phyloP scores from a whole-genome alignment of 805 yeast species.

The Sungouiozyma intestinalis region DNA sequence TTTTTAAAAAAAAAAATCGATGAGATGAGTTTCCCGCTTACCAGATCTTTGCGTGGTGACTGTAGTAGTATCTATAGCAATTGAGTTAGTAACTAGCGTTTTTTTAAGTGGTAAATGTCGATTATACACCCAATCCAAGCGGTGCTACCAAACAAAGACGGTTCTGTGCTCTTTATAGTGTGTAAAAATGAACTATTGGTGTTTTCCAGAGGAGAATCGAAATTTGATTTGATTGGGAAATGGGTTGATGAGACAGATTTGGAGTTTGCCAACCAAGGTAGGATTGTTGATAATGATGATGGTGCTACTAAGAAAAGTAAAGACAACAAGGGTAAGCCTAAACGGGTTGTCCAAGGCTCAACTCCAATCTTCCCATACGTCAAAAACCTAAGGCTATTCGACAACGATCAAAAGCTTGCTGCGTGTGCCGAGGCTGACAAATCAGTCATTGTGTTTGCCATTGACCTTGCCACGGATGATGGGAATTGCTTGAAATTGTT shows the following conservation, averaged over 20 bases:
- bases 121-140: slow-evolving; percentile 68
- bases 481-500: slow-evolving; percentile 37
- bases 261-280: slow-evolving; percentile 32
- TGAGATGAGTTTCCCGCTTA: neutral
- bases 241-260: slow-evolving; percentile 54
- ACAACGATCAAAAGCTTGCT: slow-evolving; percentile 44
- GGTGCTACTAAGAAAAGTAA: slow-evolving; percentile 29
- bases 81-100: too few species aligned
- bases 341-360: slow-evolving; percentile 55
- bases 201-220: slow-evolving; percentile 33
- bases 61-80: neutral
- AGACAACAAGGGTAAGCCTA: slow-evolving; percentile 35
- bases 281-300: slow-evolving; percentile 26
- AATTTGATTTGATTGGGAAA: slow-evolving; percentile 31
- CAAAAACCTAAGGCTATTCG: slow-evolving; percentile 46
- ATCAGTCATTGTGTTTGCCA: slow-evolving; percentile 52
- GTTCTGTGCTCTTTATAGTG: slow-evolving; percentile 42
- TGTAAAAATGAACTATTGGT: slow-evolving; percentile 51
- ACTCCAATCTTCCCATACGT: slow-evolving; percentile 59
- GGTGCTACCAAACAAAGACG: slow-evolving; percentile 35
- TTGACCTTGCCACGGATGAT: slow-evolving; percentile 21
- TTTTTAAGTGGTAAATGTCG: slow-evolving; percentile 6
- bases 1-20: neutral
- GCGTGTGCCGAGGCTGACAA: slow-evolving; percentile 79
- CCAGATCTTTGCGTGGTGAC: neutral